Evolutionary conservation across 306 rosid genomes (phyloP).

Genomic region (Hippophae rhamnoides): DNA sequence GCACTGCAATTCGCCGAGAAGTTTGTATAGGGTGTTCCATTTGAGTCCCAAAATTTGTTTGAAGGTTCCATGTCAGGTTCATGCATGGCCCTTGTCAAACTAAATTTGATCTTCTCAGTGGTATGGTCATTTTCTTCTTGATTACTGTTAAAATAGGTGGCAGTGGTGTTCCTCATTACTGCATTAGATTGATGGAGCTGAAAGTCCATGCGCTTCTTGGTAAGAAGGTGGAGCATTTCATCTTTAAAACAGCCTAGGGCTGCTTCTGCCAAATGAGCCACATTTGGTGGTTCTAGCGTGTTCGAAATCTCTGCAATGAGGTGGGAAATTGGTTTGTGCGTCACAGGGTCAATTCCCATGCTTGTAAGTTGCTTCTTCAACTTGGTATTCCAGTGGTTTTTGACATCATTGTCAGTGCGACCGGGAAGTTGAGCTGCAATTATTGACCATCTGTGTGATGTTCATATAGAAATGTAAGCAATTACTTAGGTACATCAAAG

Average conservation of each 20-base stretch:
- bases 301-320: conserved; percentile 90
- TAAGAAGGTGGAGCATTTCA: conserved; percentile 73
- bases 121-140: conserved; percentile 43
- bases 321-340: conserved; percentile 77
- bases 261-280: conserved; percentile 74
- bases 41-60: conserved; percentile 54
- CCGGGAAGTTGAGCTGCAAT: conserved; percentile 72
- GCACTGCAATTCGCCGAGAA: conserved; percentile 45
- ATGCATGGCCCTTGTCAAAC: conserved; percentile 60
- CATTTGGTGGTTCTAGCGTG: conserved; percentile 71
- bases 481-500: too few species aligned
- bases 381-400: conserved; percentile 79
- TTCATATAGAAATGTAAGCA: conserved; percentile 4
- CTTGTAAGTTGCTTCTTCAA: conserved; percentile 66
- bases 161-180: conserved; percentile 20
- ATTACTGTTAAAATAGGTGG: conserved; percentile 36
- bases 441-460: conserved; percentile 61
- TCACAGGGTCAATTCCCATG: conserved; percentile 74
- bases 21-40: conserved; percentile 34
- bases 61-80: conserved; percentile 47
- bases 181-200: conserved; percentile 53
- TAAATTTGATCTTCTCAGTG: conserved; percentile 61
- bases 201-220: conserved; percentile 51
- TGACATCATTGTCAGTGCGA: conserved; percentile 79
- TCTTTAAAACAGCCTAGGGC: conserved; percentile 86